phyloP scores from a whole-genome alignment of 169 alveolate species.

The Eimeria maxima region DNA sequence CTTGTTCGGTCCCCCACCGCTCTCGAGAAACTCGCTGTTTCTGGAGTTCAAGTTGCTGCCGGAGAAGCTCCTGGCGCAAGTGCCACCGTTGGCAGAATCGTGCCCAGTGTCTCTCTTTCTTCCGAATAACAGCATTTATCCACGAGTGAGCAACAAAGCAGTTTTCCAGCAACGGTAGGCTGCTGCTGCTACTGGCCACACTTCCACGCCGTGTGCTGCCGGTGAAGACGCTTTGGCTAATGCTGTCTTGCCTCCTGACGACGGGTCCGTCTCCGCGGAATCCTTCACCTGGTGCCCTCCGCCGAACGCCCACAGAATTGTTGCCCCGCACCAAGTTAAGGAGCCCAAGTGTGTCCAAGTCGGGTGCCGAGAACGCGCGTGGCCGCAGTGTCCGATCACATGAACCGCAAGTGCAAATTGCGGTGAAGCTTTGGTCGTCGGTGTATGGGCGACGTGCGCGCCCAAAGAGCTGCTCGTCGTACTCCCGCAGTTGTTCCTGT shows the following conservation, averaged over 20 bases:
- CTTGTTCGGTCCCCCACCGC: background rate
- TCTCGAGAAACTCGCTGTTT: background rate
- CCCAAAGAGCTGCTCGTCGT: background rate
- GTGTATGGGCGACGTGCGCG: background rate
- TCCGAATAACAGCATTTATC: conserved; percentile 48
- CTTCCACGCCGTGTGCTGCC: conserved; percentile 4
- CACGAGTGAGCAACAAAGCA: conserved; percentile 10
- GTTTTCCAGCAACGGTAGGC: background rate
- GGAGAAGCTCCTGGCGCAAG: conserved; percentile 39
- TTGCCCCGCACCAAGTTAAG: conserved; percentile 33
- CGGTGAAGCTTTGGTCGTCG: background rate
- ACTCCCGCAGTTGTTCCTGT: background rate
- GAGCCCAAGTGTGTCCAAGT: background rate
- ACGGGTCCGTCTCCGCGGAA: background rate
- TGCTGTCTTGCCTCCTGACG: background rate
- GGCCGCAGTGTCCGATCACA: conserved; percentile 4
- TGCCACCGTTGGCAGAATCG: conserved; percentile 50
- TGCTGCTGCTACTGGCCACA: conserved; percentile 29
- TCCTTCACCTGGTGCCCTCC: background rate
- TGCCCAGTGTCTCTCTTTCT: conserved; percentile 23
- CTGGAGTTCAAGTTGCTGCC: conserved; percentile 23
- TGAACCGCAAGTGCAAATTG: background rate
- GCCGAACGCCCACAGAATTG: background rate
- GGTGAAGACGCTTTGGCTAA: background rate
- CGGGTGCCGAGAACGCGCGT: background rate